Evolutionary conservation across 208 protist genomes (phyloP).

Genomic region (Naegleria fowleri): DNA sequence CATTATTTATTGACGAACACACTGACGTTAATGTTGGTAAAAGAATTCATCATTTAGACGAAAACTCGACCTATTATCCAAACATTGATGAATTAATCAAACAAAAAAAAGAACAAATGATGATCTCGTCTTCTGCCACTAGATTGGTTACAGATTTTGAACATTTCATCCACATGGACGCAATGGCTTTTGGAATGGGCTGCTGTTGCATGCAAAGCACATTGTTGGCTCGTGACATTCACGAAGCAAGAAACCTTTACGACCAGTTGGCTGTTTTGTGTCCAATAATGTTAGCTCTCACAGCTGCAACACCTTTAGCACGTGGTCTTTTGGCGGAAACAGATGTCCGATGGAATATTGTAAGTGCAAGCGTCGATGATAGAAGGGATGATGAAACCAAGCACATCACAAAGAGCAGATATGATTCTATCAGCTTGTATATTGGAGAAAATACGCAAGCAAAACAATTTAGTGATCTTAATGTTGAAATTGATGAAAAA

Average conservation of each 20-base stretch:
- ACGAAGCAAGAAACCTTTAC: constrained; percentile 88
- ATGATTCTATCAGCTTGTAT: constrained; percentile 88
- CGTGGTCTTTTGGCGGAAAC: constrained; percentile 88
- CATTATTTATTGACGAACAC: constrained; percentile 83
- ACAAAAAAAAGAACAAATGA: constrained; percentile 47
- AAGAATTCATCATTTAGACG: constrained; percentile 51
- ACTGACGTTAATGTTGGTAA: constrained; percentile 72
- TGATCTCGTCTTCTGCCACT: constrained; percentile 49
- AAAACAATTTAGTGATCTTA: constrained; percentile 71
- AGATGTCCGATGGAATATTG: constrained; percentile 91
- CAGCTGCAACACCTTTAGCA: constrained; percentile 88
- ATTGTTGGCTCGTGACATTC: constrained; percentile 82
- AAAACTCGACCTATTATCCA: constrained; percentile 53
- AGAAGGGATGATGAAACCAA: constrained; percentile 70
- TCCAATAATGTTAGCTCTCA: constrained; percentile 91
- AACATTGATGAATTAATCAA: constrained; percentile 48
- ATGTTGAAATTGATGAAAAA: constrained; percentile 71
- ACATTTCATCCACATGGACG: constrained; percentile 96
- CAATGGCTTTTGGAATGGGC: constrained; percentile 99
- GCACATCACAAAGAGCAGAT: constrained; percentile 88
- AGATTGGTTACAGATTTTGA: constrained; percentile 65
- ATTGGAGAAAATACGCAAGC: constrained; percentile 46
- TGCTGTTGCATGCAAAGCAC: constrained; percentile 95
- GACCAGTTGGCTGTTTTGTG: constrained; percentile 90
- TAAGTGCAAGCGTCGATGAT: constrained; percentile 91